Conservation (phyloP, 2,329 filamentous ascomycete species). For the Penicillium sp. region DNA sequence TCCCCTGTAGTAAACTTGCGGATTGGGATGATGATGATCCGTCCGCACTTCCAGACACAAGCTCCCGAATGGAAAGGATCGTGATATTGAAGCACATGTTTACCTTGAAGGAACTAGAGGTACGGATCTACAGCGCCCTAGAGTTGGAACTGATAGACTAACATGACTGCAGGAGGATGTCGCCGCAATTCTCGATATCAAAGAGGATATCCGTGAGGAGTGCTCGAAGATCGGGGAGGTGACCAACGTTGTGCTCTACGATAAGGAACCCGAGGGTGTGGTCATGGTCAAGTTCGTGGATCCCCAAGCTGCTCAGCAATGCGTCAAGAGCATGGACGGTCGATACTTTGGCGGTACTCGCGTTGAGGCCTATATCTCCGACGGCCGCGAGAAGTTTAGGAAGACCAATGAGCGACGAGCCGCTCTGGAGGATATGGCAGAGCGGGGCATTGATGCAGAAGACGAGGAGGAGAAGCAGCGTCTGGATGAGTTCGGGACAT, state of each 20-base stretch:
- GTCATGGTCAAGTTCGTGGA: constrained; percentile 78
- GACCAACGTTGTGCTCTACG: constrained; percentile 86
- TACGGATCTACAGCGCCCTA: constrained; percentile 14
- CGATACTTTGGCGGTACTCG: constrained; percentile 69
- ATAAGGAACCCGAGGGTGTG: constrained; percentile 77
- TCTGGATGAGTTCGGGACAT: constrained; percentile 48
- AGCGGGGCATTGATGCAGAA: constrained; percentile 40
- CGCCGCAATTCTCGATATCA: constrained; percentile 79
- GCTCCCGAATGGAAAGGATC: constrained; percentile 65
- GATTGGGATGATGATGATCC: constrained; percentile 94
- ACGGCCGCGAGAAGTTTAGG: constrained; percentile 67
- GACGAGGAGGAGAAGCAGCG: constrained; percentile 45
- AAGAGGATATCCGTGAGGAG: constrained; percentile 88
- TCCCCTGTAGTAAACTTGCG: constrained; percentile 64
- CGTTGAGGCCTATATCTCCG: constrained; percentile 67
- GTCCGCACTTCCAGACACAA: constrained; percentile 53
- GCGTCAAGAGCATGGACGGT: constrained; percentile 70
- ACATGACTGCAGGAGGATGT: constrained; percentile 60
- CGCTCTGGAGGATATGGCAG: constrained; percentile 45
- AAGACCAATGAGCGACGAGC: constrained; percentile 54
- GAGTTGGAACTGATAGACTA: constrained; percentile 8
- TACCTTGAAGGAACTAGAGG: constrained; percentile 72
- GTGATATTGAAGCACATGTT: constrained; percentile 94
- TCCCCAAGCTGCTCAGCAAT: constrained; percentile 64
- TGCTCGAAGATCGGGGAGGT: constrained; percentile 81